Evolutionary conservation across 1,284 basidiomycete genomes (phyloP), one percentile per base, ranked within the genome.

Genomic region (Heterobasidion occidentale): DNA sequence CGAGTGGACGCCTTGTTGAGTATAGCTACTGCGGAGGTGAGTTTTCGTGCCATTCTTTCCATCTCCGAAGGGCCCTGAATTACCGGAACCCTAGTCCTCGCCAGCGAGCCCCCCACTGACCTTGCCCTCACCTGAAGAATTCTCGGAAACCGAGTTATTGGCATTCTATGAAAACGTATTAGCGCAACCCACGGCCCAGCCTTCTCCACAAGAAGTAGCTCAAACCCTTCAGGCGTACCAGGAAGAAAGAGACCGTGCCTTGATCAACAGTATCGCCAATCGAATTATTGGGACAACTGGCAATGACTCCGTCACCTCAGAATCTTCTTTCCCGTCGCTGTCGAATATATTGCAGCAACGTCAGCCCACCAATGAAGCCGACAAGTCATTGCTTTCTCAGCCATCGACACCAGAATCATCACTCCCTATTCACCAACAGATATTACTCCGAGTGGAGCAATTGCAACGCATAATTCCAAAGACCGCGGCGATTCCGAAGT

Each of bases 1-100:
- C 65, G 72, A 8, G 73, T 79, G 1, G 63, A 71, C 49, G 71
- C 67, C 1, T 60, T 80, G 54, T 71, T 73, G 36, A 68, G 71
- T 42, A 67, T 70, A 27, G 69, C 70, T 5, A 46, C 46, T 12
- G 42, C 36, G 9, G 46, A 62, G 58, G 57, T 61, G 51, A 20
- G 53, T 46, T 19, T 12, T 36, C 44, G 36, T 6, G 9, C 2
- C 17, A 35, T 33, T 15, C 2, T 20, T 34, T 46, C 9, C 3
- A 12, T 19, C 27, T 27, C 27, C 27, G 27, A 5, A 5, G 4
- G 4, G 27, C 27, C 27, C 27, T 27, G 27, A 27, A 27, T 5
- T 27, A 27, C 27, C 27, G 27, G 27, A 27, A 27, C 27, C 27
- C 27, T 27, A 27, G 27, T 27, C 27, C 27, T 6, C 27, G 4